Base-by-base conservation (phyloP, 2,329 filamentous ascomycete species). In the Drechslerella stenobrocha region DNA sequence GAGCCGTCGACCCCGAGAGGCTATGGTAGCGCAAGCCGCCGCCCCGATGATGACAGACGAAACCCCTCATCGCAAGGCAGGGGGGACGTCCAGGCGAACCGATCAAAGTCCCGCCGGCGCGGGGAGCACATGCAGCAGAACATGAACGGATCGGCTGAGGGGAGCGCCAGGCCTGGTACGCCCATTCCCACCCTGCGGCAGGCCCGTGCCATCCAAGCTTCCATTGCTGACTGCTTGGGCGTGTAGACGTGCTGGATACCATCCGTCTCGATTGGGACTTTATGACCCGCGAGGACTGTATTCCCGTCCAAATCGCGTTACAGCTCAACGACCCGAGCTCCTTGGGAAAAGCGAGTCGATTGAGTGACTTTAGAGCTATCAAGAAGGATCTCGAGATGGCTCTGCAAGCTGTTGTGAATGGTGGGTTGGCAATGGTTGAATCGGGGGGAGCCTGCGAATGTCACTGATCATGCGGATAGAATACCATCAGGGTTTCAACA, bases 401-500 rank as follows among this genome's bases (percentile, higher is more conserved):
- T 7, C 81, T 98, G 60, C 96, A 96, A 77, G 85, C 86, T 30
- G 96, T 98, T 73, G 93, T 98, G 23, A 96, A 98, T 76, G 80
- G 80, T 81, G 59, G 26, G 47, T 18, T 3, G 9, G 18, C 13
- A 5, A 1, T 44, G 8, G 13, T 23, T 40, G 18, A 23, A 18
- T 22, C 18, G 20, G 6, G 35, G n/a, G 15, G 26, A 48, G 13
- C n/a, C 23, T 53, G 34, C 23, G 15, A 32, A 20, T 61, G 24
- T 15, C 46, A 32, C 34, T 44, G 37, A 37, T 44, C 52, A 53
- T 15, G 46, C 44, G 26, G 28, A 22, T 63, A 81, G 92, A 98
- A 78, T 92, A 98, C 75, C 92, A 98, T 75, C 93, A 98, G 77
- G 95, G 93, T 46, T 98, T 98, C 82, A 98, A 97, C 78, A 96